These are phyloP conservation scores for Komagataea norvegica DNA, from an alignment of 1,139 yeast genomes.

Conservation along the genomic window DNA sequence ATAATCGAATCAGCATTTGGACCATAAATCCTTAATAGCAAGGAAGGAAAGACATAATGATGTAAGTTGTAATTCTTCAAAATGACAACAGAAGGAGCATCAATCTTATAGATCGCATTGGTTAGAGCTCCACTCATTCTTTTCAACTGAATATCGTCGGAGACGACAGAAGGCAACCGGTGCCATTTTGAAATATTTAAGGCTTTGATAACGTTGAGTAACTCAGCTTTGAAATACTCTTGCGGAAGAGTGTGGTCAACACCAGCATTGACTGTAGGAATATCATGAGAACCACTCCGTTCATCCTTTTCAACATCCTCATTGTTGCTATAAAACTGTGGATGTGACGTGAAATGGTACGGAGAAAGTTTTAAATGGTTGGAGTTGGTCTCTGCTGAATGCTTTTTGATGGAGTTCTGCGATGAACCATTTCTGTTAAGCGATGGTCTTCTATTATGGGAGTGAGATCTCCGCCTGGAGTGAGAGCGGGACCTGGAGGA, in stretches of 20 bases:
- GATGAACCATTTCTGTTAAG: slow-evolving; percentile 9
- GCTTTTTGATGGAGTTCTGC: slow-evolving; percentile 6
- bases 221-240: slow-evolving; percentile 81
- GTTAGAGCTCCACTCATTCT: slow-evolving; percentile 92
- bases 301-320: not conserved
- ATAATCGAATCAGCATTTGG: slow-evolving; percentile 82
- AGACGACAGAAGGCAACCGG: slow-evolving; percentile 30
- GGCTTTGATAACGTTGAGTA: slow-evolving; percentile 58
- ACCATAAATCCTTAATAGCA: slow-evolving; percentile 84
- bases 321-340: slow-evolving; percentile 4
- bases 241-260: slow-evolving; percentile 72
- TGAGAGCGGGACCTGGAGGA: slow-evolving; percentile 9
- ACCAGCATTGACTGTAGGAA: slow-evolving; percentile 32
- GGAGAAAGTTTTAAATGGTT: slow-evolving; percentile 7
- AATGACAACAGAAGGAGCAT: slow-evolving; percentile 30
- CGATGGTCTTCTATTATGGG: slow-evolving; percentile 7
- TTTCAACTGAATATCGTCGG: slow-evolving; percentile 41
- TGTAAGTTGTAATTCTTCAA: slow-evolving; percentile 31
- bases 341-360: slow-evolving; percentile 11
- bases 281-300: slow-evolving; percentile 16
- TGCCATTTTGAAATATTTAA: slow-evolving; percentile 79
- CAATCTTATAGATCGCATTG: slow-evolving; percentile 75
- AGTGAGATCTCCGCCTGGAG: slow-evolving; percentile 10
- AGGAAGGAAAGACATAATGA: slow-evolving; percentile 30
- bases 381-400: not conserved